Conservation (phyloP, 129 eudicot species). For the Helianthus annuus region HanXRQr2.0-SUNRISE NC_035439.2:103149033-103149532, state of each 20-base stretch:
- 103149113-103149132: conserved; percentile 57
- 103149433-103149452: too few species aligned
- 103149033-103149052: conserved; percentile 30
- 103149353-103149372: not conserved
- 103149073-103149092: conserved; percentile 71
- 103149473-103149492: too few species aligned
- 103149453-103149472: too few species aligned
- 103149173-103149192: conserved; percentile 7
- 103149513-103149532: too few species aligned
- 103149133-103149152: conserved; percentile 44
- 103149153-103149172: not conserved
- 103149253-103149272: conserved; percentile 18
- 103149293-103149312: not conserved
- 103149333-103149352: not conserved
- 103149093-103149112: conserved; percentile 54
- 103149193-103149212: conserved; percentile 17
- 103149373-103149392: not conserved
- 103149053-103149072: conserved; percentile 73
- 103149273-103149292: not conserved
- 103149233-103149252: conserved; percentile 52
- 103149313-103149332: not conserved
- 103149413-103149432: too few species aligned
- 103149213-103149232: conserved; percentile 45
- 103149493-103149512: too few species aligned
- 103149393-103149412: not conserved